Percentiles rank a stretch among this genome's conserved stretches.
phyloP scores from a whole-genome alignment of 2,329 filamentous ascomycete species.

The Rhinocladiella similis region DNA sequence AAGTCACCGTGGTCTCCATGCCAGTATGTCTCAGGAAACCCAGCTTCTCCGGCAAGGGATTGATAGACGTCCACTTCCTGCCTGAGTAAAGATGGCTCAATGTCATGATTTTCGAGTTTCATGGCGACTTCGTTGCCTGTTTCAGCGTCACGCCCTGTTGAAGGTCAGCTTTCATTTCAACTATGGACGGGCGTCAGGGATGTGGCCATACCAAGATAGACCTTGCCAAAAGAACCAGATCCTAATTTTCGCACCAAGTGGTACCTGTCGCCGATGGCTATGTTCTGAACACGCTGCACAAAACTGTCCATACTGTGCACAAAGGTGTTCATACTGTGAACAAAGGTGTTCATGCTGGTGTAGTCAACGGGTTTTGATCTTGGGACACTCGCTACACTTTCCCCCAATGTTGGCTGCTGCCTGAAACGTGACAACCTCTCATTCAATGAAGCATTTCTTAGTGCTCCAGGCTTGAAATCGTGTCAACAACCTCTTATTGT shows the following conservation, averaged over 20 bases:
- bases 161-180: neutral
- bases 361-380: neutral
- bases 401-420: neutral
- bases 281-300: conserved; percentile 10
- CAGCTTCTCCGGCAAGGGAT: conserved; percentile 15
- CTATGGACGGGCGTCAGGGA: neutral
- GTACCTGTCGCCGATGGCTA: conserved; percentile 14
- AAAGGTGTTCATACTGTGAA: too few relatives aligned
- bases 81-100: conserved; percentile 23
- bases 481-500: neutral
- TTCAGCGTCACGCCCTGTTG: conserved; percentile 13
- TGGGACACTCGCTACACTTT: neutral
- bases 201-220: conserved; percentile 13
- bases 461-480: conserved; percentile 8
- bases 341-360: neutral
- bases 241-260: conserved; percentile 13
- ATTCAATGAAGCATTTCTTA: conserved; percentile 8
- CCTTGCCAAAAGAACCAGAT: conserved; percentile 17
- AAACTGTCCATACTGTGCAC: conserved; percentile 16
- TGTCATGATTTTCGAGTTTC: conserved; percentile 26
- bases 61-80: conserved; percentile 25
- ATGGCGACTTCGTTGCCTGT: conserved; percentile 28
- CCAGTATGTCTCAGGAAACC: conserved; percentile 21
- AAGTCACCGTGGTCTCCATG: conserved; percentile 21
- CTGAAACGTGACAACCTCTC: neutral